These are phyloP conservation scores for Penicillium fimorum DNA, from an alignment of 495 filamentous ascomycete genomes.

Conservation along the genomic window DNA sequence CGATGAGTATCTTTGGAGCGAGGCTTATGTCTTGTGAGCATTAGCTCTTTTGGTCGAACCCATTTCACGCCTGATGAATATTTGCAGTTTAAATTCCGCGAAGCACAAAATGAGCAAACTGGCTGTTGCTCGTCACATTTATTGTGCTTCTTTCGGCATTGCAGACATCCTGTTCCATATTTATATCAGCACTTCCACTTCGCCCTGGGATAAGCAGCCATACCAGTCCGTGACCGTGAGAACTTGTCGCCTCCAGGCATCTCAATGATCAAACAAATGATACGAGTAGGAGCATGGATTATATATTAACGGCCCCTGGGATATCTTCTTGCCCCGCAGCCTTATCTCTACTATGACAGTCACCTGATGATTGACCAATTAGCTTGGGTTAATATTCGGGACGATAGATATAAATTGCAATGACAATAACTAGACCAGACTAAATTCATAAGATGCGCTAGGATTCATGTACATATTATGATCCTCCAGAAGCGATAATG, in stretches of 20 bases:
- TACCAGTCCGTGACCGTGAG: conserved; percentile 28
- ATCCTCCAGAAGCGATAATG: background rate
- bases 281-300: background rate
- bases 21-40: conserved; percentile 20
- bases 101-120: conserved; percentile 23
- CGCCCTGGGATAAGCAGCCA: too few relatives aligned
- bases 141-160: conserved; percentile 26
- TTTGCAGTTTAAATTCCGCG: conserved; percentile 16
- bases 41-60: conserved; percentile 19
- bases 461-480: background rate
- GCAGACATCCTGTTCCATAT: conserved; percentile 20
- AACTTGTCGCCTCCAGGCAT: conserved; percentile 13
- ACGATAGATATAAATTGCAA: background rate
- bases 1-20: conserved; percentile 10
- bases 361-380: conserved; percentile 2
- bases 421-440: background rate
- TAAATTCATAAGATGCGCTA: background rate
- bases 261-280: background rate
- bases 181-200: background rate
- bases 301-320: background rate
- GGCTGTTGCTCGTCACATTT: conserved; percentile 30
- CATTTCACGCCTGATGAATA: conserved; percentile 28
- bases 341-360: background rate
- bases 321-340: background rate
- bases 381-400: background rate